Percentiles rank a stretch among this genome's conserved stretches.
Evolutionary conservation across 495 filamentous ascomycete species (phyloP).

Genomic region (Aspergillus sclerotioniger): DNA sequence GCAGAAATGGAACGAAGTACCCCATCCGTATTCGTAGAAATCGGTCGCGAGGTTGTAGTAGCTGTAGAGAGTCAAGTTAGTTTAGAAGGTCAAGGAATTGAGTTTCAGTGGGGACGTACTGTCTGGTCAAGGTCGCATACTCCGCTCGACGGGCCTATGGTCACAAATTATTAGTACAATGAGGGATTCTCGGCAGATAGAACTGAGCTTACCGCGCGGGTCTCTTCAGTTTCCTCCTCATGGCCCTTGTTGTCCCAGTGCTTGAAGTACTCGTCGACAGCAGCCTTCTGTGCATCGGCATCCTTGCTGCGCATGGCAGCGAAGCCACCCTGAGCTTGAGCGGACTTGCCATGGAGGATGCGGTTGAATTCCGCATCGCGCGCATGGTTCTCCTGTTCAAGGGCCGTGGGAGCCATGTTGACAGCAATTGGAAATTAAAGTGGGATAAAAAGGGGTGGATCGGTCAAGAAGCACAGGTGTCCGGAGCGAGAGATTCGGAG

Average conservation of each 20-base stretch:
- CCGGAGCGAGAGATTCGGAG: slow-evolving; percentile 7
- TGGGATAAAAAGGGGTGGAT: slow-evolving; percentile 26
- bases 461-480: background rate
- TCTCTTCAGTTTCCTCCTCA: slow-evolving; percentile 75
- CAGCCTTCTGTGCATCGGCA: slow-evolving; percentile 75
- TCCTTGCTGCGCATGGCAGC: slow-evolving; percentile 85
- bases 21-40: slow-evolving; percentile 97
- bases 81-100: background rate
- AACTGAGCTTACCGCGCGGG: slow-evolving; percentile 65
- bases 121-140: slow-evolving; percentile 93
- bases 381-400: slow-evolving; percentile 81
- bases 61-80: slow-evolving; percentile 40
- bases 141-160: slow-evolving; percentile 73
- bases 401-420: slow-evolving; percentile 67
- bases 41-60: slow-evolving; percentile 99
- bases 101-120: slow-evolving; percentile 56
- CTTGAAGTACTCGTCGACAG: slow-evolving; percentile 98
- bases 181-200: too few species aligned
- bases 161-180: background rate
- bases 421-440: slow-evolving; percentile 13
- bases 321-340: slow-evolving; percentile 68
- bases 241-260: slow-evolving; percentile 94
- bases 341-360: slow-evolving; percentile 84
- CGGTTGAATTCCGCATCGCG: slow-evolving; percentile 95
- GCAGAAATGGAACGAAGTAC: slow-evolving; percentile 95